phyloP scores from a whole-genome alignment of 2,329 filamentous ascomycete genomes.

The Cordyceps cicadae region DNA sequence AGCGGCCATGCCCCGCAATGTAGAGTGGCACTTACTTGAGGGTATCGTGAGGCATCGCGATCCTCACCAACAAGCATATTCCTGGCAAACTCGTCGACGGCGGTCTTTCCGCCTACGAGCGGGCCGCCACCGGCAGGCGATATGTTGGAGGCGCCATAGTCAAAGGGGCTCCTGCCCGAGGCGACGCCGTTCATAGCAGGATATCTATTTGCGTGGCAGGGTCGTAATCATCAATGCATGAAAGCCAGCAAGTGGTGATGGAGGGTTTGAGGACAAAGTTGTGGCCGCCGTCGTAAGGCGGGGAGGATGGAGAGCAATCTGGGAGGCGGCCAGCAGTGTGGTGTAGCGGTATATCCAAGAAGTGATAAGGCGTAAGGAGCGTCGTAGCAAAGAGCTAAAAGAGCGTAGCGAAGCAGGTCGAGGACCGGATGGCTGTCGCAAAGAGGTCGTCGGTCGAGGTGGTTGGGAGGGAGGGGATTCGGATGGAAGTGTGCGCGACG shows the following conservation, averaged over 20 bases:
- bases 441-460: background rate
- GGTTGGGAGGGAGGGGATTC: background rate
- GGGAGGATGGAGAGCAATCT: background rate
- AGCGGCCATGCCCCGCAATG: background rate
- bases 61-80: conserved; percentile 48
- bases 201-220: background rate
- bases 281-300: background rate
- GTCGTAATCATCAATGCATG: conserved; percentile 7
- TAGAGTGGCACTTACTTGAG: conserved; percentile 41
- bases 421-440: background rate
- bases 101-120: conserved; percentile 35
- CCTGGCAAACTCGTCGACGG: conserved; percentile 52
- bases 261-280: conserved; percentile 7
- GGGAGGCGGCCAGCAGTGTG: background rate
- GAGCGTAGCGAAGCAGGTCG: background rate
- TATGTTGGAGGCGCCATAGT: conserved; percentile 27
- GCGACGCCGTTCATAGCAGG: conserved; percentile 33
- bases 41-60: conserved; percentile 45
- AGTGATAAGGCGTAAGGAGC: background rate
- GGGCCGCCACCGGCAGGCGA: conserved; percentile 20
- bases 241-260: conserved; percentile 14
- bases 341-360: conserved; percentile 1
- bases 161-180: conserved; percentile 26
- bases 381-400: background rate
- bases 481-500: background rate